phyloP scores from a whole-genome alignment of 495 filamentous ascomycete species.

The Penicillium bovifimosum region DNA sequence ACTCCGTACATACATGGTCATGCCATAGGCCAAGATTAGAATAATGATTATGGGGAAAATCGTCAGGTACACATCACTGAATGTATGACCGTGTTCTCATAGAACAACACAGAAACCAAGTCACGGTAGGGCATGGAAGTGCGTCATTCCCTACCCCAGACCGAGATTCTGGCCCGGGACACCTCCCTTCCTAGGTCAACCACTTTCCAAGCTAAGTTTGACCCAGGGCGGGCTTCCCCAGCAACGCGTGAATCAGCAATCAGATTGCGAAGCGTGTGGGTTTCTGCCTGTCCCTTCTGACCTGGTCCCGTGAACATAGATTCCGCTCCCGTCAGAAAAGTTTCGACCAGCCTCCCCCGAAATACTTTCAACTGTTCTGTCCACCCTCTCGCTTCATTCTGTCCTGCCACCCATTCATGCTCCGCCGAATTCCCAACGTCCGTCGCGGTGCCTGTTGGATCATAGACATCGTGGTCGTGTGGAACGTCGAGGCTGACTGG shows the following conservation, averaged over 20 bases:
- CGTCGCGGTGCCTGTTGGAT: constrained; percentile 33
- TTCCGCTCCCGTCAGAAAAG: not conserved
- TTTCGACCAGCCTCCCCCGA: constrained; percentile 12
- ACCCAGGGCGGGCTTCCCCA: not conserved
- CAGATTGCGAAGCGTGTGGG: not conserved
- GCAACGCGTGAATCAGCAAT: constrained; percentile 2
- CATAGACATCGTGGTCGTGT: constrained; percentile 49
- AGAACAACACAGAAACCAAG: constrained; percentile 6
- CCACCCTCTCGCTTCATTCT: constrained; percentile 39
- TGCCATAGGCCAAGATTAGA: not conserved
- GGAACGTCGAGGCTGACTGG: constrained; percentile 42
- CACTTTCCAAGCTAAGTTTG: constrained; percentile 6
- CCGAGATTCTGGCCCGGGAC: constrained; percentile 3
- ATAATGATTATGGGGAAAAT: not conserved
- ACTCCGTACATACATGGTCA: not conserved
- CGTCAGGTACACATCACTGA: not conserved
- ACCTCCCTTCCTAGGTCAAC: constrained; percentile 4
- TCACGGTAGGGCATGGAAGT: constrained; percentile 2
- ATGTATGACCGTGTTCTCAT: not conserved
- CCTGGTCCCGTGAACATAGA: not conserved
- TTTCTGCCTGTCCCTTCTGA: not conserved
- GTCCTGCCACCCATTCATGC: constrained; percentile 52
- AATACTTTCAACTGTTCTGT: constrained; percentile 8
- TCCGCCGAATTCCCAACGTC: constrained; percentile 55
- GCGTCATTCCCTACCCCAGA: constrained; percentile 6